These are phyloP conservation scores for Vinca major DNA, from an alignment of 305 asterid species.

Conservation along the genomic window DNA sequence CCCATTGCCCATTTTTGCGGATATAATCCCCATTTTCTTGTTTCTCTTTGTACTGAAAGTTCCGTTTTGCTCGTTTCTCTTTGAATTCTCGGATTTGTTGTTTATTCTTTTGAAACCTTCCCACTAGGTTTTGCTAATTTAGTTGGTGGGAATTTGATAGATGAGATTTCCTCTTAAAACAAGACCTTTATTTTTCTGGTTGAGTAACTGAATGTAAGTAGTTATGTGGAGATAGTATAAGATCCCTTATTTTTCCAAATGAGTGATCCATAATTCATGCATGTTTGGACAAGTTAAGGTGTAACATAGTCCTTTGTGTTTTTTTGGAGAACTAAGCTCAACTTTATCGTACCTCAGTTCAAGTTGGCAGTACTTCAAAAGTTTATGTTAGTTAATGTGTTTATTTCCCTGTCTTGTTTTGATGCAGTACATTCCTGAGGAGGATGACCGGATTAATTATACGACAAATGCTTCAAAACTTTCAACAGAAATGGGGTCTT, in stretches of 20 bases:
- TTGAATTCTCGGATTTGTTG: neutral
- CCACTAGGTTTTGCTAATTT: neutral
- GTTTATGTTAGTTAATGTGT: slow-evolving; percentile 3
- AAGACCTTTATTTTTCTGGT: neutral
- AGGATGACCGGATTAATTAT: slow-evolving; percentile 53
- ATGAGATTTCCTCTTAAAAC: neutral
- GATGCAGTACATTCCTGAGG: slow-evolving; percentile 66
- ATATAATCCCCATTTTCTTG: neutral
- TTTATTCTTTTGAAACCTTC: neutral
- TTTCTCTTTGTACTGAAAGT: neutral
- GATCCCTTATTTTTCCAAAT: neutral
- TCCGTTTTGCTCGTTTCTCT: too few species aligned
- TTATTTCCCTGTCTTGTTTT: slow-evolving; percentile 9
- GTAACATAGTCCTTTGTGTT: neutral
- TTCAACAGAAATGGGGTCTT: slow-evolving; percentile 26
- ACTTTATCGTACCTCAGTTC: neutral
- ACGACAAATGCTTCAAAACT: slow-evolving; percentile 29
- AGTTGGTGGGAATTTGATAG: neutral
- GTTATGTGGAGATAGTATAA: neutral
- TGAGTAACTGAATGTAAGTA: neutral
- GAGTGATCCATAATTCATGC: neutral
- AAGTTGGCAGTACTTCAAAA: neutral
- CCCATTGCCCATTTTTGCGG: too few species aligned
- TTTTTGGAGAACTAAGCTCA: neutral
- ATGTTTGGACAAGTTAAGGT: neutral